A percentile compares a stretch with the other conserved stretches of the same genome.
These are phyloP conservation scores for Viola odorata DNA, from an alignment of 345 rosid species.

Conservation along the genomic window DNA sequence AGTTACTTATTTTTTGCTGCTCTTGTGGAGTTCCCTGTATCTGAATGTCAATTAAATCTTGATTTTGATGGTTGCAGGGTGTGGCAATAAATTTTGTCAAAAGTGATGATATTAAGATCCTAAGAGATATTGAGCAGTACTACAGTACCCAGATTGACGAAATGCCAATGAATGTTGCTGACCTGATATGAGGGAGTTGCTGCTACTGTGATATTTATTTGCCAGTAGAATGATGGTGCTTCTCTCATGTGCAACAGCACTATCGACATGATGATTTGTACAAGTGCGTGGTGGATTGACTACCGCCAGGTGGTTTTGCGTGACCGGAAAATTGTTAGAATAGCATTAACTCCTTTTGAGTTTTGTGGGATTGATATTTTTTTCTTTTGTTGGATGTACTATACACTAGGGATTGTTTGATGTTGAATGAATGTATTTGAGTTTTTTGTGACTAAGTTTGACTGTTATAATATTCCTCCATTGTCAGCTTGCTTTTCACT, in stretches of 20 bases:
- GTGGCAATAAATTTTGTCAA: constrained; percentile 88
- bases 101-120: constrained; percentile 80
- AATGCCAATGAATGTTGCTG: constrained; percentile 94
- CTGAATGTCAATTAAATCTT: not conserved
- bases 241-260: not conserved
- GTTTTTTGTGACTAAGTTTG: not conserved
- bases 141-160: constrained; percentile 95
- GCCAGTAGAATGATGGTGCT: not conserved
- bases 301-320: not conserved
- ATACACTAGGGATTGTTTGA: not conserved
- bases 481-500: too few relatives aligned
- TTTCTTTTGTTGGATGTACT: not conserved
- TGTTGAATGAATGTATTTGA: not conserved
- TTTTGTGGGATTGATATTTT: not conserved
- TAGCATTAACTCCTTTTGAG: not conserved
- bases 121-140: constrained; percentile 82
- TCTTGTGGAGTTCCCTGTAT: not conserved
- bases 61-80: constrained; percentile 41
- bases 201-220: not conserved
- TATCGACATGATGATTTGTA: not conserved
- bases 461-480: too few relatives aligned
- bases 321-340: constrained; percentile 1
- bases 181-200: constrained; percentile 40
- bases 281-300: not conserved
- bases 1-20: not conserved